These are phyloP conservation scores for Mortierella antarctica DNA, from an alignment of 192 early-diverging fungal genomes.

Conservation along the genomic window DNA sequence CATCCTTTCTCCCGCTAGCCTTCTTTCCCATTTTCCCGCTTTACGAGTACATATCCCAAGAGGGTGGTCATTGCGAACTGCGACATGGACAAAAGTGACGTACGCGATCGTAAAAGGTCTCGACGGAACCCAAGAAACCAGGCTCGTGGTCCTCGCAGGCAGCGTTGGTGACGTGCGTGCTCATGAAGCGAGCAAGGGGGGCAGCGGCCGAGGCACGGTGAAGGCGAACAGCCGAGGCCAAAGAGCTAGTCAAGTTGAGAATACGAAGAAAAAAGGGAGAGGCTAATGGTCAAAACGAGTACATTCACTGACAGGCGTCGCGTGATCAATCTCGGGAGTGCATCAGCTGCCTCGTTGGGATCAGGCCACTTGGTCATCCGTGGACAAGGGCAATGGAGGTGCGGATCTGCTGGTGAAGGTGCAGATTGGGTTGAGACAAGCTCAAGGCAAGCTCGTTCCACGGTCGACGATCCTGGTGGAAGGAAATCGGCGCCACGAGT, in stretches of 20 bases:
- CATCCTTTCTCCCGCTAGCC: too few species aligned
- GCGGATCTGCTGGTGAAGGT: too few species aligned
- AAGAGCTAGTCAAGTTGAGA: slow-evolving; percentile 9
- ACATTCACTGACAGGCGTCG: background rate
- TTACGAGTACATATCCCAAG: too few species aligned
- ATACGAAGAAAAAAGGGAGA: background rate
- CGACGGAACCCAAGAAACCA: slow-evolving; percentile 77
- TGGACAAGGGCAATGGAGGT: too few species aligned
- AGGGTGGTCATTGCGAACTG: background rate
- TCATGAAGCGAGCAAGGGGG: slow-evolving; percentile 28
- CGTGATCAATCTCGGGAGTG: background rate
- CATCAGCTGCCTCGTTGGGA: background rate
- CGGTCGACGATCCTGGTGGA: background rate
- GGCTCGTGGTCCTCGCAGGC: slow-evolving; percentile 77
- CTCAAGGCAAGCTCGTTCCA: too few species aligned
- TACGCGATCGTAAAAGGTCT: slow-evolving; percentile 73
- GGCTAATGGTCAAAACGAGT: background rate
- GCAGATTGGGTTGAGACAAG: too few species aligned
- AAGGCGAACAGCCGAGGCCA: slow-evolving; percentile 43
- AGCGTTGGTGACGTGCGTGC: slow-evolving; percentile 60
- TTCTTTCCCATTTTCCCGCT: too few species aligned
- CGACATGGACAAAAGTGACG: background rate
- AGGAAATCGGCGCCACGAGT: background rate
- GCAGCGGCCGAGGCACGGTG: slow-evolving; percentile 14
- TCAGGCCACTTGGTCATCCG: background rate